phyloP scores from a whole-genome alignment of 2,329 filamentous ascomycete genomes.

The Paecilomyces sp. region DNA sequence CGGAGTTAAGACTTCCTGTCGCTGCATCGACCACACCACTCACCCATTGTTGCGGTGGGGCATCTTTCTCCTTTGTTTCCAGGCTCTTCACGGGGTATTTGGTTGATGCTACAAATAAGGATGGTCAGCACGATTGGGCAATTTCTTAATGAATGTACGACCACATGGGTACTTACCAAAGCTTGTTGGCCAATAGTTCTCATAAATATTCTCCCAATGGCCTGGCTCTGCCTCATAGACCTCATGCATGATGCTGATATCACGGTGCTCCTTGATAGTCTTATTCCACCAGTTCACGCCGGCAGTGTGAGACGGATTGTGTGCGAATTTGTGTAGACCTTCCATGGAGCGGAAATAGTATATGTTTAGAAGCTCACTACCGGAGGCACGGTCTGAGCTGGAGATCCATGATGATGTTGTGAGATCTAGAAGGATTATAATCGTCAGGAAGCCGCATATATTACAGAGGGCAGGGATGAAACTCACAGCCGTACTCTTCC shows the following conservation, averaged over 20 bases:
- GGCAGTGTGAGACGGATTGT: conserved; percentile 41
- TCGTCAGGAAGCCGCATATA: not conserved
- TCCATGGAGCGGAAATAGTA: conserved; percentile 48
- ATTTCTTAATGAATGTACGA: conserved; percentile 11
- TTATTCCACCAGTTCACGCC: conserved; percentile 46
- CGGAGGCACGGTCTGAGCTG: conserved; percentile 27
- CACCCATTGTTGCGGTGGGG: not conserved
- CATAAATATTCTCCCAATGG: conserved; percentile 47
- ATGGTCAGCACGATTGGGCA: not conserved
- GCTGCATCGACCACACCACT: not conserved
- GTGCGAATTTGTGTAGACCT: conserved; percentile 47
- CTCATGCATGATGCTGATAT: conserved; percentile 51
- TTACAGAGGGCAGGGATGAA: not conserved
- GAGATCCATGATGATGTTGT: conserved; percentile 36
- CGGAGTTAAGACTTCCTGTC: not conserved
- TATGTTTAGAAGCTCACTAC: conserved; percentile 35
- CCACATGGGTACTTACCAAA: not conserved
- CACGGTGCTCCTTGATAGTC: conserved; percentile 22
- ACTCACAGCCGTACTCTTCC: conserved; percentile 36
- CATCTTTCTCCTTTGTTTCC: not conserved
- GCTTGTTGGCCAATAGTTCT: conserved; percentile 22
- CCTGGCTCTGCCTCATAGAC: conserved; percentile 40
- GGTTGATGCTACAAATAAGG: not conserved
- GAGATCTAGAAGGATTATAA: conserved; percentile 23
- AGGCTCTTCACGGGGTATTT: not conserved